A percentile compares a stretch with the other conserved stretches of the same genome.
Evolutionary conservation across 2,329 filamentous ascomycete species (phyloP).

Genomic region (Fusarium pseudonygamai): DNA sequence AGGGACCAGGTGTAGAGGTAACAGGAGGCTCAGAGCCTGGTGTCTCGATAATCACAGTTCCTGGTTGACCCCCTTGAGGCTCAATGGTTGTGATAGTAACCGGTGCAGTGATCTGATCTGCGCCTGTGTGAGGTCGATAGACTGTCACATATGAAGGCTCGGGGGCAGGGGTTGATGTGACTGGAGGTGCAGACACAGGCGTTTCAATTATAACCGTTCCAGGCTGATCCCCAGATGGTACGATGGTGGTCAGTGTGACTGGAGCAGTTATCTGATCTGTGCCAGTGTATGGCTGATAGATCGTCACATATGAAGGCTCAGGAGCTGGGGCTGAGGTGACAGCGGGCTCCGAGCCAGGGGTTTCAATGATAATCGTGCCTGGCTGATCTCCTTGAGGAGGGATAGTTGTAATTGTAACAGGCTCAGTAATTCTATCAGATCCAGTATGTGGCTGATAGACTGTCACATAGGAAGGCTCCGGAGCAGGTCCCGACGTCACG

Average conservation of each 20-base stretch:
- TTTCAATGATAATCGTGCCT: slow-evolving; percentile 18
- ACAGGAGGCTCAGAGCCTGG: background rate
- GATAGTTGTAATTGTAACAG: slow-evolving; percentile 3
- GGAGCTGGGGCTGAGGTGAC: background rate
- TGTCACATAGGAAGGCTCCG: slow-evolving; percentile 8
- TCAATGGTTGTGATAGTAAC: slow-evolving; percentile 1
- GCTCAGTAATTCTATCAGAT: background rate
- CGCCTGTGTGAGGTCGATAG: background rate
- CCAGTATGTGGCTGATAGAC: background rate
- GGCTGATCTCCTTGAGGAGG: background rate
- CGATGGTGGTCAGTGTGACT: slow-evolving; percentile 2
- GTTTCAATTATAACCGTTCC: slow-evolving; percentile 19
- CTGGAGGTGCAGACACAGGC: background rate
- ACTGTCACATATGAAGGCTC: slow-evolving; percentile 12
- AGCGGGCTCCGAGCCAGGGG: background rate
- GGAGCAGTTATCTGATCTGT: background rate
- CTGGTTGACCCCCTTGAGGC: background rate
- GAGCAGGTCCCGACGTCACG: background rate
- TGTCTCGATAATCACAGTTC: slow-evolving; percentile 21
- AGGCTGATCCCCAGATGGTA: background rate
- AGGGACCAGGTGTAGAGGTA: background rate
- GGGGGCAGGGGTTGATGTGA: background rate
- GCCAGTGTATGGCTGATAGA: background rate
- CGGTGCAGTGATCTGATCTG: background rate
- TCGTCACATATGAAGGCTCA: background rate